Percentiles rank a stretch among this genome's conserved stretches.
Conservation (phyloP, 2,329 filamentous ascomycete genomes). For the Hypoxylon sp. region DNA sequence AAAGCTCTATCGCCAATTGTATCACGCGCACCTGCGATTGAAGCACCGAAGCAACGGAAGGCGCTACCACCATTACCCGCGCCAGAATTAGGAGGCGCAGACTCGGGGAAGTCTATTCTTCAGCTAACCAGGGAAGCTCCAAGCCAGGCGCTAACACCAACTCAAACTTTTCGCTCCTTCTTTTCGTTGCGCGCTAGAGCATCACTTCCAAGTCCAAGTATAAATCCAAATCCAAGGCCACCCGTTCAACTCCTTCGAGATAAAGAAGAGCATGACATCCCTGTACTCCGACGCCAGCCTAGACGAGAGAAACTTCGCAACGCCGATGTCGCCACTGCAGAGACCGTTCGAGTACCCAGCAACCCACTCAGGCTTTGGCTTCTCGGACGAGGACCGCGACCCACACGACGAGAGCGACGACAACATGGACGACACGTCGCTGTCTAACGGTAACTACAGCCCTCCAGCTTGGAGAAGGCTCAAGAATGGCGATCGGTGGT, state of each 20-base stretch:
- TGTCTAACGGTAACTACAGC: slow-evolving; percentile 69
- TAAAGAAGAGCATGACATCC: slow-evolving; percentile 44
- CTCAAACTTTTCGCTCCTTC: slow-evolving; percentile 49
- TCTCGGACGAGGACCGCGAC: slow-evolving; percentile 55
- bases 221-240: slow-evolving; percentile 24
- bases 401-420: slow-evolving; percentile 57
- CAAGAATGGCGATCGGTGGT: slow-evolving; percentile 70
- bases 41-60: slow-evolving; percentile 25
- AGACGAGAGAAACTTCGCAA: slow-evolving; percentile 64
- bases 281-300: slow-evolving; percentile 64
- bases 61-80: slow-evolving; percentile 43
- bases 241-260: slow-evolving; percentile 6
- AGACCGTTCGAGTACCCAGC: slow-evolving; percentile 58
- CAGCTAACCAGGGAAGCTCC: slow-evolving; percentile 46
- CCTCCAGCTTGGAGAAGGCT: slow-evolving; percentile 72
- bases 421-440: slow-evolving; percentile 57
- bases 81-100: slow-evolving; percentile 38
- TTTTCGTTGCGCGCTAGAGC: slow-evolving; percentile 48
- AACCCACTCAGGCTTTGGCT: slow-evolving; percentile 59
- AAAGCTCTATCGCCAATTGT: slow-evolving; percentile 34
- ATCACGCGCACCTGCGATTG: slow-evolving; percentile 23
- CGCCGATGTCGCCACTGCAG: slow-evolving; percentile 59
- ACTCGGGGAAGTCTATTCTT: slow-evolving; percentile 43
- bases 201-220: slow-evolving; percentile 38
- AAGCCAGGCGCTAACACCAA: slow-evolving; percentile 39